These are phyloP conservation scores for Garcia nutans DNA, from an alignment of 345 rosid genomes.

Conservation along the genomic window DNA sequence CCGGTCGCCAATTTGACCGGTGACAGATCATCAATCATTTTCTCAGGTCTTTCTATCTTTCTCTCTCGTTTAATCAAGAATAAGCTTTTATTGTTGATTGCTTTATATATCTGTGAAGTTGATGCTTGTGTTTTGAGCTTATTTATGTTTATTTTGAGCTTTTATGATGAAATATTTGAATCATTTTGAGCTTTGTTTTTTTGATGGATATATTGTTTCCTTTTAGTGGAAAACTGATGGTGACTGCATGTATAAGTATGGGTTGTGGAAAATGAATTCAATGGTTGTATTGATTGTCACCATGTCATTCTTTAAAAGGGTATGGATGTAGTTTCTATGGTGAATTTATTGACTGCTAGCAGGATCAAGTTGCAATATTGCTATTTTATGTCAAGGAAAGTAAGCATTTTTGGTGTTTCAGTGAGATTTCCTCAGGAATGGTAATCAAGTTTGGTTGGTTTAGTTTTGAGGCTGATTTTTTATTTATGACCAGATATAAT, in stretches of 20 bases:
- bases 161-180: not conserved
- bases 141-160: not conserved
- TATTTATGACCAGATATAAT: not conserved
- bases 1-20: constrained; percentile 13
- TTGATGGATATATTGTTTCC: not conserved
- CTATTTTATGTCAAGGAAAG: not conserved
- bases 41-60: constrained; percentile 11
- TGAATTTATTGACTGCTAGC: not conserved
- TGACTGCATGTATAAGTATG: not conserved
- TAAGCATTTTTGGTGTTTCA: not conserved
- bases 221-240: not conserved
- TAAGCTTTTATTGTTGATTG: not conserved
- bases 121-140: not conserved
- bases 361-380: not conserved
- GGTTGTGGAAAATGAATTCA: not conserved
- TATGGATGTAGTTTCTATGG: not conserved
- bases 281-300: not conserved
- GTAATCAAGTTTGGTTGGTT: not conserved
- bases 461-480: not conserved
- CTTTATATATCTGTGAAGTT: not conserved
- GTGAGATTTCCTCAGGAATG: not conserved
- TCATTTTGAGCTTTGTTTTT: not conserved
- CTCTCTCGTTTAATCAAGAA: not conserved
- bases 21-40: not conserved
- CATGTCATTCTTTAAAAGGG: not conserved